phyloP scores from a whole-genome alignment of 345 rosid genomes.

The Gossypioides kirkii region DNA sequence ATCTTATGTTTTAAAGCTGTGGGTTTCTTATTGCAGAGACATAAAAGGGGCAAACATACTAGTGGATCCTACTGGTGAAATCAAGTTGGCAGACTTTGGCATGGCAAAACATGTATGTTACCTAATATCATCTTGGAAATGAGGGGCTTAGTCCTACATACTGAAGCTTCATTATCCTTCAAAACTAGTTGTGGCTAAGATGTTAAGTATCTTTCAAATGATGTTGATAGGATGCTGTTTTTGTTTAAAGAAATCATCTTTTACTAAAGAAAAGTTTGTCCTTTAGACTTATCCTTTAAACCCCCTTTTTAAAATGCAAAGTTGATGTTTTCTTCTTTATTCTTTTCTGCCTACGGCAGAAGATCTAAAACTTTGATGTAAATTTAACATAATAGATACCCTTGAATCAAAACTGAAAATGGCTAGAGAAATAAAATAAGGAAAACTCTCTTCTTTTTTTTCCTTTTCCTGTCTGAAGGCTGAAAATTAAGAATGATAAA shows the following conservation, averaged over 20 bases:
- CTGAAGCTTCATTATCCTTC: background rate
- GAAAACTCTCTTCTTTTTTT: background rate
- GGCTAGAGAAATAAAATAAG: background rate
- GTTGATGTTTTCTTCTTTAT: background rate
- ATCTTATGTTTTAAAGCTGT: slow-evolving; percentile 6
- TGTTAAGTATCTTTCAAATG: background rate
- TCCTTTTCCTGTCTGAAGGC: background rate
- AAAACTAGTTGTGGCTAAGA: slow-evolving; percentile 2
- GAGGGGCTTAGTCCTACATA: background rate
- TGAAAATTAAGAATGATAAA: background rate
- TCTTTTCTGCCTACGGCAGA: background rate
- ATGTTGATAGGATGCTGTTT: background rate
- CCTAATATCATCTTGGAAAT: slow-evolving; percentile 10
- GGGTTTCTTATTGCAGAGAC: slow-evolving; percentile 50
- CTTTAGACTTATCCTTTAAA: background rate
- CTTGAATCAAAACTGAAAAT: background rate
- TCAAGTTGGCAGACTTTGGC: slow-evolving; percentile 95
- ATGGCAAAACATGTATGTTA: slow-evolving; percentile 91
- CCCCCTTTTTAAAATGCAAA: background rate
- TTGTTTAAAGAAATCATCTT: background rate
- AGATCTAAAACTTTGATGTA: background rate
- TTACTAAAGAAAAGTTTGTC: background rate
- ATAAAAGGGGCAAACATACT: slow-evolving; percentile 96
- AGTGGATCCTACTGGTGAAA: slow-evolving; percentile 91
- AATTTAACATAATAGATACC: background rate